Percentiles rank a stretch among this genome's conserved stretches.
Conservation (phyloP, 2,329 filamentous ascomycete genomes). For the Blumeria hordei region DNA sequence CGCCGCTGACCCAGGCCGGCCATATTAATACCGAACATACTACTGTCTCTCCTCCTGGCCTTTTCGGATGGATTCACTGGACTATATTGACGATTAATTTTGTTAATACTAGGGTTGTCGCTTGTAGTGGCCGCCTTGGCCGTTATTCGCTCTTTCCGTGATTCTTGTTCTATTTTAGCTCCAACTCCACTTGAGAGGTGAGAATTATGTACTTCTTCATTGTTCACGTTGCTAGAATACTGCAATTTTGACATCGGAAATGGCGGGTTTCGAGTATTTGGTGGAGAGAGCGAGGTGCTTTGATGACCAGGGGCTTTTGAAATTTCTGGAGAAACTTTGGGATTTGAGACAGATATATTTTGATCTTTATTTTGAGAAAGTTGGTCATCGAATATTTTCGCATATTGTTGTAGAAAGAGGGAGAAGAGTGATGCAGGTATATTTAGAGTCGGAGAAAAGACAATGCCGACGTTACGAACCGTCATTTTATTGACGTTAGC, state of each 20-base stretch:
- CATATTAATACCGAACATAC: conserved; percentile 24
- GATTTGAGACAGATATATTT: no score
- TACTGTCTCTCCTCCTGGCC: conserved; percentile 31
- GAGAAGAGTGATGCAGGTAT: conserved; percentile 90
- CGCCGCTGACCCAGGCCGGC: conserved; percentile 19
- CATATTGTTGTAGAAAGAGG: conserved; percentile 76
- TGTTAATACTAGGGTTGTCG: not conserved
- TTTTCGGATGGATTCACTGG: conserved; percentile 16
- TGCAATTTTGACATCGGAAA: no score
- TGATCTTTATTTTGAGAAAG: conserved; percentile 7
- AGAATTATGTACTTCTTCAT: no score
- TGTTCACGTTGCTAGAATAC: no score
- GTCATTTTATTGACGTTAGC: conserved; percentile 92
- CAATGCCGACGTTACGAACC: conserved; percentile 87
- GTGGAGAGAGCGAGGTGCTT: no score
- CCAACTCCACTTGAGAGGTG: no score
- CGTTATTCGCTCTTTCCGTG: no score
- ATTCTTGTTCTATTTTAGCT: no score
- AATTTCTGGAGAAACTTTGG: no score
- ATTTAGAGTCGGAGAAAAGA: conserved; percentile 91
- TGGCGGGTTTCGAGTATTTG: no score
- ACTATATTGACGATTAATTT: not conserved
- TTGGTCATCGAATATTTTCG: conserved; percentile 55
- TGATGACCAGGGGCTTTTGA: no score
- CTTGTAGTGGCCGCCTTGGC: no score